Conservation (phyloP, 140 eudicot genomes). For the Stevia rebaudiana region DNA sequence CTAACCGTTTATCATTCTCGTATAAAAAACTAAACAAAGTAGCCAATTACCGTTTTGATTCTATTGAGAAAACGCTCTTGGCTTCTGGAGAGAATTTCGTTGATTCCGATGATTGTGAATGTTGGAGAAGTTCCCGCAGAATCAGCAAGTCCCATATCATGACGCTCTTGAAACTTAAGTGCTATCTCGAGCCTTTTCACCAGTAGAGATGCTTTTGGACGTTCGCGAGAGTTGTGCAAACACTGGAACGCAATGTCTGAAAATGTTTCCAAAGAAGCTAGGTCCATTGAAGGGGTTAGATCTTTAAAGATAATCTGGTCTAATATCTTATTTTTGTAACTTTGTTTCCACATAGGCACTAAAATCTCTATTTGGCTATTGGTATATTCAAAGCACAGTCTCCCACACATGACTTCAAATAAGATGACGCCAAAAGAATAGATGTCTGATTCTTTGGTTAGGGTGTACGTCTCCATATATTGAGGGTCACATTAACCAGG, state of each 20-base stretch:
- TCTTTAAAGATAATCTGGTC: background rate
- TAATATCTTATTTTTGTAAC: background rate
- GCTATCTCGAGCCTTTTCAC: background rate
- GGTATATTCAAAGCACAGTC: background rate
- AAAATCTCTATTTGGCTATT: background rate
- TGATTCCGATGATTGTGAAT: background rate
- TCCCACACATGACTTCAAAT: slow-evolving; percentile 4
- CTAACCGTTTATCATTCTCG: no score
- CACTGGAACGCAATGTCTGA: slow-evolving; percentile 6
- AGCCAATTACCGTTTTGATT: background rate
- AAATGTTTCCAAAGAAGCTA: background rate
- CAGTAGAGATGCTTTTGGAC: background rate
- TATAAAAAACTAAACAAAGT: no score
- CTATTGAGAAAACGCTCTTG: background rate
- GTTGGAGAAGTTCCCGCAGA: background rate
- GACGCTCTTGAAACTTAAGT: background rate
- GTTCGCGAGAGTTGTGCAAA: background rate
- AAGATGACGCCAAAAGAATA: no score
- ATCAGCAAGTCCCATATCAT: background rate
- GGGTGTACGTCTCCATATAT: background rate
- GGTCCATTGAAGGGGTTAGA: background rate
- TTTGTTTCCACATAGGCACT: slow-evolving; percentile 10
- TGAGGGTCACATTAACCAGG: background rate
- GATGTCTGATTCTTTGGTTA: no score
- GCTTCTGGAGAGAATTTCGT: background rate